Conservation (phyloP, 208 protist genomes). For the Acanthamoeba royreba region DNA sequence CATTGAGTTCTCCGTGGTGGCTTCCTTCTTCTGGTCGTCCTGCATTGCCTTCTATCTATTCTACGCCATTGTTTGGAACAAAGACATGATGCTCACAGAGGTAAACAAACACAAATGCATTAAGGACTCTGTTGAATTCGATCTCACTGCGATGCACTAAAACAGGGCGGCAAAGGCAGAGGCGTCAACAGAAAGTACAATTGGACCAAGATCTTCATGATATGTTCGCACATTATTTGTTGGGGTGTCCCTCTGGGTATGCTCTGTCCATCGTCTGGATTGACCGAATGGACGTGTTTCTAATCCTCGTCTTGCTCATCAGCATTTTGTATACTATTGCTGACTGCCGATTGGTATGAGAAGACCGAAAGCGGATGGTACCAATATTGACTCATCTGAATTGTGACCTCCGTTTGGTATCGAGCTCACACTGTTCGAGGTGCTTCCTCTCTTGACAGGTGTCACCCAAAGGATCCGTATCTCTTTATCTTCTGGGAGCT, state of each 20-base stretch:
- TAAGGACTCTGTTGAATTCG: neutral
- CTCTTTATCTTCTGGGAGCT: constrained; percentile 40
- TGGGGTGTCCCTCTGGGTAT: neutral
- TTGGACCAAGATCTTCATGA: neutral
- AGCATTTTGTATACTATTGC: constrained; percentile 19
- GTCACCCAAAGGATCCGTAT: neutral
- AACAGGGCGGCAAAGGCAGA: neutral
- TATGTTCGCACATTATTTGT: neutral
- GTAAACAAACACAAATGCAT: neutral
- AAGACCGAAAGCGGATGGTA: neutral
- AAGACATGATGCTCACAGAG: constrained; percentile 6
- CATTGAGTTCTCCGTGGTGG: constrained; percentile 29
- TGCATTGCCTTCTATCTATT: constrained; percentile 44
- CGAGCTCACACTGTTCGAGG: neutral
- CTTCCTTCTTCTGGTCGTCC: constrained; percentile 14
- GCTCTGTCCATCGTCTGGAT: neutral
- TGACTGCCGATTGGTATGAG: neutral
- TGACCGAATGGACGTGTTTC: too few relatives aligned
- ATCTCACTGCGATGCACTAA: neutral
- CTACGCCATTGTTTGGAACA: constrained; percentile 1
- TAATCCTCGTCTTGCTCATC: neutral
- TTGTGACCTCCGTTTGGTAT: neutral
- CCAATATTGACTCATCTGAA: neutral
- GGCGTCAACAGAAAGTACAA: neutral
- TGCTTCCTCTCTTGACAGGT: neutral